Conservation (phyloP, 73 alveolate genomes). For the Tetrahymena malaccensis region DNA sequence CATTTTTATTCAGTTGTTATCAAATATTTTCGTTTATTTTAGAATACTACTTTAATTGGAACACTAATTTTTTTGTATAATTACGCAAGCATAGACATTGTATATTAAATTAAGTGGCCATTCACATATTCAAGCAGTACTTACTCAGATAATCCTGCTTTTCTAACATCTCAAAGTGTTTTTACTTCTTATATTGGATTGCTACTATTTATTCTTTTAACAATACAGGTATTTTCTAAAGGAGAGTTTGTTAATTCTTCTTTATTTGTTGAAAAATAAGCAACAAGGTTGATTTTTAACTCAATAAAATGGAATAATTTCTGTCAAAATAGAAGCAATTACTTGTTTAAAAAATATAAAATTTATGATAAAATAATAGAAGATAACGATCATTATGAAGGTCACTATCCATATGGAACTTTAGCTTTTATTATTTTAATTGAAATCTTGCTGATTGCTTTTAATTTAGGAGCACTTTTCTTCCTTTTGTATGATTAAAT, state of each 20-base stretch:
- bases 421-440: neutral
- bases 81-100: neutral
- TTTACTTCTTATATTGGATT: neutral
- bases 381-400: neutral
- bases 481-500: neutral
- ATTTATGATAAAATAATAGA: neutral
- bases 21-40: neutral
- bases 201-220: neutral
- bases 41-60: neutral
- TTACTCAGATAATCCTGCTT: neutral
- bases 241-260: neutral
- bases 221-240: neutral
- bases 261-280: neutral
- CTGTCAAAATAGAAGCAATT: neutral
- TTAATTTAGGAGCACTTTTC: neutral
- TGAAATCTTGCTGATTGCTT: neutral
- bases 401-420: neutral
- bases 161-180: neutral
- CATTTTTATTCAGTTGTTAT: neutral
- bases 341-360: neutral
- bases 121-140: neutral
- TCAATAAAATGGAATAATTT: neutral
- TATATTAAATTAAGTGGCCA: neutral
- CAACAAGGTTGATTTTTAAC: neutral
- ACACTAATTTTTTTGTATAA: neutral